phyloP scores from a whole-genome alignment of 176 grass and related monocot species.

The Phragmites australis region DNA sequence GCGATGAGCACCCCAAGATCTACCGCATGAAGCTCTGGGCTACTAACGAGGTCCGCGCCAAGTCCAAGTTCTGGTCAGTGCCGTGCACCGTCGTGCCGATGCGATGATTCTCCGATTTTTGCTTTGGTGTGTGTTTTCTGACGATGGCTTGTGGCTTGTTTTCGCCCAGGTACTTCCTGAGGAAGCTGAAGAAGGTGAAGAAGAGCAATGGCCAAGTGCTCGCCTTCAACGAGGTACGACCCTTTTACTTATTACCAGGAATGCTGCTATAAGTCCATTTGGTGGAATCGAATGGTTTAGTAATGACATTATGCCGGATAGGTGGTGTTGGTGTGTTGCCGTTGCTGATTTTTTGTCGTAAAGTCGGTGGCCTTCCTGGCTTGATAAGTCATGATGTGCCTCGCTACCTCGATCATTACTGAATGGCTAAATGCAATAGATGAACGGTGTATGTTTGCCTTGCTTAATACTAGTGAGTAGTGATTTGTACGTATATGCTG shows the following conservation, averaged over 20 bases:
- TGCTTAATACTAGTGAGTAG: neutral
- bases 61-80: slow-evolving; percentile 85
- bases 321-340: neutral
- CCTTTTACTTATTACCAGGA: neutral
- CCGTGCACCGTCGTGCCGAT: neutral
- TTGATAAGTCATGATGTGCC: neutral
- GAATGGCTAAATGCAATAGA: neutral
- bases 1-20: slow-evolving; percentile 92
- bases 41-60: slow-evolving; percentile 94
- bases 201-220: slow-evolving; percentile 91
- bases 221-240: slow-evolving; percentile 81
- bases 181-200: slow-evolving; percentile 98
- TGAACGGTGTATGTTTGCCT: neutral
- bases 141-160: neutral
- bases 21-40: slow-evolving; percentile 99
- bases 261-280: neutral
- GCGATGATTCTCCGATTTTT: neutral
- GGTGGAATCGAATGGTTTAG: neutral
- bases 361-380: neutral
- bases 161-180: slow-evolving; percentile 77
- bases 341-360: neutral
- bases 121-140: neutral
- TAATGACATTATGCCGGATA: neutral
- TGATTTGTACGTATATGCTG: neutral
- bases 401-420: neutral